Evolutionary conservation across 2,329 filamentous ascomycete species (phyloP), one percentile per base, ranked within the genome.

Genomic region (Hypoxylon sp.): DNA sequence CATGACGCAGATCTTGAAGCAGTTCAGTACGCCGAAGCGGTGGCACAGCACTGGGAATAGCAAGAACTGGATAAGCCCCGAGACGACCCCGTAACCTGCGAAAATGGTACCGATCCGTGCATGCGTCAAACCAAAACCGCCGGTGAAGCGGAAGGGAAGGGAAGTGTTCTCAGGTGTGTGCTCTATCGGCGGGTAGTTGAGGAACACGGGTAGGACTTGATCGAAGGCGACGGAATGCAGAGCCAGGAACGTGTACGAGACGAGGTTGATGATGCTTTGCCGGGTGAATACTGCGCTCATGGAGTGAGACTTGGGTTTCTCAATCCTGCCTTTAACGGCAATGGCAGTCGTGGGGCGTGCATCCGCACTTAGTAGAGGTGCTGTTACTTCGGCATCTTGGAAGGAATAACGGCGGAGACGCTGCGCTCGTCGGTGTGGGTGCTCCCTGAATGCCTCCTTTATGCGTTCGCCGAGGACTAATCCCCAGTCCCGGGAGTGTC

Each of bases 181-280:
- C 48, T 85, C 78, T 32, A 85, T 77, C 4, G 82, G 73, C 0
- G 91, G 90, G 68, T 92, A 90, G 77, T 97, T 91, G 72, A 97
- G 85, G 76, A 97, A 97, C 0, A 97, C 92, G 2, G 93, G 91
- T 1, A 98, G 85, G 2, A 94, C 83, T 73, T 97, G 93, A 77
- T 98, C 94, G 73, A 89, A 97, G 0, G 92, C 89, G 39, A 96
- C 88, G 0, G 88, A 89, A 77, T 97, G 93, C 50, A 96, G 84
- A 0, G 93, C 91, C 17, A 98, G 83, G 51, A 95, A 82, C 1
- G 90, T 90, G 77, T 98, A 97, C 0, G 89, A 85, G 1, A 92
- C 65, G 1, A 98, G 82, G 68, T 94, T 91, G 57, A 95, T 82
- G 30, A 85, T 83, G 0, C 92, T 91, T 76, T 97, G 92, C 0